phyloP scores from a whole-genome alignment of 176 grass and related monocot genomes.

The Avena eriantha region DNA sequence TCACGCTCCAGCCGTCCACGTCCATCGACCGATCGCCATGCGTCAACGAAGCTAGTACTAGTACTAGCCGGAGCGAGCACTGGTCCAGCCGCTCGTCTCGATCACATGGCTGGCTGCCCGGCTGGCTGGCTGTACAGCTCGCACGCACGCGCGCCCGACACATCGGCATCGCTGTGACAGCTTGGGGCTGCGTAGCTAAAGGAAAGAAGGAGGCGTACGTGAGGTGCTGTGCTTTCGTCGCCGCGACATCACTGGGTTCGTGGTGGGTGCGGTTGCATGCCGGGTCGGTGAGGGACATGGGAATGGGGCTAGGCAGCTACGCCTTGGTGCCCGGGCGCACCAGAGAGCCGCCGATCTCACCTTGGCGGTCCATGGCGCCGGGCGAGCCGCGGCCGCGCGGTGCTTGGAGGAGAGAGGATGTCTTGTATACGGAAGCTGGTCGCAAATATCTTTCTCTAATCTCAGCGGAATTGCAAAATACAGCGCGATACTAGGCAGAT shows the following conservation, averaged over 20 bases:
- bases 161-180: neutral
- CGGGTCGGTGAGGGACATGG: constrained; percentile 57
- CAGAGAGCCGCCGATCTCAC: neutral
- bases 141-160: neutral
- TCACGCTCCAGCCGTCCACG: neutral
- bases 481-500: too few species aligned
- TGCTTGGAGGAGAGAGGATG: too few species aligned
- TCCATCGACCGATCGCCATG: neutral
- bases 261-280: constrained; percentile 40
- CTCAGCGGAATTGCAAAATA: too few species aligned
- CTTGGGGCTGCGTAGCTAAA: neutral
- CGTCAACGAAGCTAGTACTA: neutral
- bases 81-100: constrained; percentile 13
- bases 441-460: too few species aligned
- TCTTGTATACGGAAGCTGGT: too few species aligned
- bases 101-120: neutral
- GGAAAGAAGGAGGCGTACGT: neutral
- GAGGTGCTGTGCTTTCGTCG: constrained; percentile 13
- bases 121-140: neutral
- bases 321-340: neutral
- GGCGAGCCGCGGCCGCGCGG: neutral
- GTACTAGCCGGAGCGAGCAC: neutral
- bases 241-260: constrained; percentile 14
- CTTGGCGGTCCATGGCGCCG: too few species aligned
- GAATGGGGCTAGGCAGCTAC: neutral